Evolutionary conservation across 2,329 filamentous ascomycete species (phyloP).

Genomic region (Fusarium subtropicale): DNA sequence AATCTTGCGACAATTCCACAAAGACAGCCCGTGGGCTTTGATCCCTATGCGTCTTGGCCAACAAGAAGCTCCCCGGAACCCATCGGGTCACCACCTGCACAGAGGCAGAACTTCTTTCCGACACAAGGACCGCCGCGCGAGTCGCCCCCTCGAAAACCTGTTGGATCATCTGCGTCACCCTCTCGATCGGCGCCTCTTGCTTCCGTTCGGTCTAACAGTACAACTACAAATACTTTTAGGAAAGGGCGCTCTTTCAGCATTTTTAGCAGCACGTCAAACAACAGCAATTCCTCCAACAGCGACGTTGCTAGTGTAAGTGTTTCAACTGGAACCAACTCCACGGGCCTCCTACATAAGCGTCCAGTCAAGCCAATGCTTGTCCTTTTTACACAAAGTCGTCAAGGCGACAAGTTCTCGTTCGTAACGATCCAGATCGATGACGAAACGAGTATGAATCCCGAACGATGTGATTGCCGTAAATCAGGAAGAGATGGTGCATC

Average conservation of each 20-base stretch:
- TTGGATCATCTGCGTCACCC: conserved; percentile 36
- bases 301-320: conserved; percentile 43
- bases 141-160: conserved; percentile 30
- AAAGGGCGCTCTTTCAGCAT: conserved; percentile 41
- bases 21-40: conserved; percentile 24
- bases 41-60: conserved; percentile 34
- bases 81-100: conserved; percentile 29
- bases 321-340: conserved; percentile 44
- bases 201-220: conserved; percentile 12
- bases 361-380: conserved; percentile 53
- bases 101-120: conserved; percentile 21
- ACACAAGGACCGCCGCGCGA: conserved; percentile 22
- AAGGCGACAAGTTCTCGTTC: conserved; percentile 43
- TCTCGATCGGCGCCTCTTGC: conserved; percentile 28
- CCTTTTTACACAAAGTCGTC: conserved; percentile 47
- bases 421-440: conserved; percentile 51
- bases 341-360: conserved; percentile 48
- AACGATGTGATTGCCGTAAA: conserved; percentile 51
- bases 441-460: conserved; percentile 50
- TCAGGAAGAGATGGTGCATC: conserved; percentile 43
- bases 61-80: conserved; percentile 32
- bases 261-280: conserved; percentile 40
- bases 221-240: conserved; percentile 3
- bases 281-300: conserved; percentile 46
- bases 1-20: conserved; percentile 40